Conservation (phyloP, 1,284 basidiomycete genomes). For the Ceratobasidium sp. region DNA sequence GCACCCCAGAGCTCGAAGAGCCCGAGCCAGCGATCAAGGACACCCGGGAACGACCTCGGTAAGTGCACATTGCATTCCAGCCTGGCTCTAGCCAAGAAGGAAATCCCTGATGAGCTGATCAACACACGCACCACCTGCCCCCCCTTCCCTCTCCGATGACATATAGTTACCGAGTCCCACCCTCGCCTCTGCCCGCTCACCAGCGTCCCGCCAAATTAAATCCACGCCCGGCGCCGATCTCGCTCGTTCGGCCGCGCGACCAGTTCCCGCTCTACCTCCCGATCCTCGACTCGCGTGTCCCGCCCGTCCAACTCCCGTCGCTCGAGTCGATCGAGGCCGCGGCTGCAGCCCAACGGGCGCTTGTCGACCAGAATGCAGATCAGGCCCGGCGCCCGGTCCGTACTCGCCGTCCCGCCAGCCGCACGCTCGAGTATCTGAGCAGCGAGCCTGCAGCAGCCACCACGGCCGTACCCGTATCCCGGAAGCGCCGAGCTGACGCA, state of each 20-base stretch:
- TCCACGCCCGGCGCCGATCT: slow-evolving; percentile 24
- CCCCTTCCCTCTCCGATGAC: slow-evolving; percentile 1
- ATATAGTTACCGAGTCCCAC: slow-evolving; percentile 23
- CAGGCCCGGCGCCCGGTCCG: slow-evolving; percentile 22
- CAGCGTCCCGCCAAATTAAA: not conserved
- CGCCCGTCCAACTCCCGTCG: slow-evolving; percentile 25
- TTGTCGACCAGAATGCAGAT: not conserved
- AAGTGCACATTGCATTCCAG: not conserved
- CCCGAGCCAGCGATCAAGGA: slow-evolving; percentile 26
- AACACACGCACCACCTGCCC: not conserved
- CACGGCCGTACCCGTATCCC: not conserved
- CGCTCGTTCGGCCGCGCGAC: slow-evolving; percentile 19
- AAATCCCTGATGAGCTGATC: slow-evolving; percentile 18
- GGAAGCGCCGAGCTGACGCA: slow-evolving; percentile 34
- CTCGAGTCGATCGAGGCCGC: slow-evolving; percentile 25
- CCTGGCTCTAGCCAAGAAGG: too few relatives aligned
- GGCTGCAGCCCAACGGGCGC: slow-evolving; percentile 2
- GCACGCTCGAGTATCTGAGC: slow-evolving; percentile 32
- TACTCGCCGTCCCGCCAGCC: slow-evolving; percentile 30
- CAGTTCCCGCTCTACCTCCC: slow-evolving; percentile 36
- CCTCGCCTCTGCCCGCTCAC: not conserved
- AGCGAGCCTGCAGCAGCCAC: not conserved
- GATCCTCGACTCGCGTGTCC: slow-evolving; percentile 33
- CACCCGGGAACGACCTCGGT: slow-evolving; percentile 27
- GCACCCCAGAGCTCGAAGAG: slow-evolving; percentile 23